These are phyloP conservation scores for Umbellularia californica DNA, from an alignment of 164 flowering plant genomes.

Conservation along the genomic window DNA sequence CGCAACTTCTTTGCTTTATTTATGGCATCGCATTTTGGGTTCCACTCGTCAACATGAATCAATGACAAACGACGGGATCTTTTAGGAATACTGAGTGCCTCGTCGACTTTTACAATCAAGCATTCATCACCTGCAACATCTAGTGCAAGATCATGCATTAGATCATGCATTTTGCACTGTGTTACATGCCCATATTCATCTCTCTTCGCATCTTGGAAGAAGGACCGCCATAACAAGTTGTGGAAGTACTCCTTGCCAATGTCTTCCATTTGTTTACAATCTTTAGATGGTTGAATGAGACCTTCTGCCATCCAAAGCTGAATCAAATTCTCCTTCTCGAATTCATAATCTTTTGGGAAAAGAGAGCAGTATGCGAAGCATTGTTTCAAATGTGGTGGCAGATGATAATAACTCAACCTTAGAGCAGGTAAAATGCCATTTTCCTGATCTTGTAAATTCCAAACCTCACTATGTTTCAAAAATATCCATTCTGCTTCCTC, in stretches of 20 bases:
- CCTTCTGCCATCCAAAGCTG: conserved; percentile 20
- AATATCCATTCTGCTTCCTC: conserved; percentile 9
- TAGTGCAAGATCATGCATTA: conserved; percentile 11
- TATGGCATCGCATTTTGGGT: too few relatives aligned
- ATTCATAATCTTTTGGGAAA: conserved; percentile 14
- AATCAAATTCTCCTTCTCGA: conserved; percentile 8
- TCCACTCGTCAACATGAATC: too few relatives aligned
- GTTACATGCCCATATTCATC: conserved; percentile 5
- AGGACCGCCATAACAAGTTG: conserved; percentile 8
- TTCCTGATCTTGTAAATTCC: not conserved
- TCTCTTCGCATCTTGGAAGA: conserved; percentile 5
- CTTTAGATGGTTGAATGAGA: conserved; percentile 6
- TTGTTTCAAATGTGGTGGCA: conserved; percentile 19
- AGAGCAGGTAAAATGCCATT: conserved; percentile 16
- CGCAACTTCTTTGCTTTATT: not conserved
- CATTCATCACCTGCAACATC: conserved; percentile 5
- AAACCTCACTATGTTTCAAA: conserved; percentile 12
- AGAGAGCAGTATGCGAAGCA: conserved; percentile 20
- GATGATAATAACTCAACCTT: conserved; percentile 14
- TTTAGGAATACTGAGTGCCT: not conserved
- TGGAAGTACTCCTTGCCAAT: conserved; percentile 4
- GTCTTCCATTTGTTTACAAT: conserved; percentile 11
- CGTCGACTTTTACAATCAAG: not conserved
- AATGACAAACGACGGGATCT: conserved; percentile 1
- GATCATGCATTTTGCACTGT: conserved; percentile 12